Conservation (phyloP, 139 green algal species). For the Gonium pectorale region DNA sequence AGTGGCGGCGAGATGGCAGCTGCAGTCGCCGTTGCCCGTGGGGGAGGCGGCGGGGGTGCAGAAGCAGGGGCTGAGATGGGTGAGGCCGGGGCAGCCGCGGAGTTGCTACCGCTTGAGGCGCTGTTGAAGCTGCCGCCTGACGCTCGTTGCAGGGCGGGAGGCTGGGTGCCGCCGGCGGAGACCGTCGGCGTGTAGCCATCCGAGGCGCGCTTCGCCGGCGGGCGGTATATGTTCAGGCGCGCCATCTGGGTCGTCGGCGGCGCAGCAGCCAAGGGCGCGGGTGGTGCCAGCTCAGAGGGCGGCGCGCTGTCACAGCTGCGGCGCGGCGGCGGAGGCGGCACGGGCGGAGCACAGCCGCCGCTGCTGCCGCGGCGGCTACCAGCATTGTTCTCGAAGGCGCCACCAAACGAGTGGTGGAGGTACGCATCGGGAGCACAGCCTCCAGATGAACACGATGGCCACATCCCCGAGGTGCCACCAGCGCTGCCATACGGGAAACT, state of each 20-base stretch:
- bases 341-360: background rate
- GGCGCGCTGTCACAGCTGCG: conserved; percentile 22
- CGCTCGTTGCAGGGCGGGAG: background rate
- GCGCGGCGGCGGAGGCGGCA: conserved; percentile 14
- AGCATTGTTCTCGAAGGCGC: background rate
- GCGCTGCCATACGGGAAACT: background rate
- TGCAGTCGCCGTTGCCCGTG: background rate
- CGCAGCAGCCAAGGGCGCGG: background rate
- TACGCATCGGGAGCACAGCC: no score
- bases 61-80: no score
- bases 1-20: conserved; percentile 25
- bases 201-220: conserved; percentile 19
- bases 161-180: background rate
- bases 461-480: background rate
- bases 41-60: no score
- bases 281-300: background rate
- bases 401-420: conserved; percentile 16
- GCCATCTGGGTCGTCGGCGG: background rate
- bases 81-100: background rate
- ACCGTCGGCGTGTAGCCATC: background rate
- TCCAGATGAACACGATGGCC: background rate
- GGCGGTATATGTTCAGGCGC: conserved; percentile 20
- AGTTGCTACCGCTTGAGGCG: background rate
- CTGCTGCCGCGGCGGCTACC: background rate
- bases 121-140: conserved; percentile 3